Evolutionary conservation across 805 yeast species (phyloP), one percentile per base, ranked within the genome.

Genomic region (Jamesozyma jinghongensis): DNA sequence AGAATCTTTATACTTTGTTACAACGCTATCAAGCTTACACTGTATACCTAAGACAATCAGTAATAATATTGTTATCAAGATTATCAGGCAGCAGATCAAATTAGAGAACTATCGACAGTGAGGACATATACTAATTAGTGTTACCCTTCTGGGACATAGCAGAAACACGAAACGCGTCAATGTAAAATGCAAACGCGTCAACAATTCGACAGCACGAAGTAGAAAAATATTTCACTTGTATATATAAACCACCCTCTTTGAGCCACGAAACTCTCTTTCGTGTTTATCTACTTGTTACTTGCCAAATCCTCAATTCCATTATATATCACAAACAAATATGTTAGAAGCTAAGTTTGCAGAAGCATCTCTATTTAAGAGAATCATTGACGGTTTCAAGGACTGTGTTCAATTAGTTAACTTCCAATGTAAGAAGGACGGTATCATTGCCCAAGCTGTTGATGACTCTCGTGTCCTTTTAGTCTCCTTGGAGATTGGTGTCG

Each of bases 271-370:
- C n/a, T n/a, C n/a, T 14, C 22, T 28, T 22, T 13, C 19, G 2
- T 32, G 34, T 32, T 14, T 32, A 12, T 29, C 20, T 19, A 14
- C 10, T 34, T 11, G 31, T 6, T 28, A 30, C 39, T 19, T 29
- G 28, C 29, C 26, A 22, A 22, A 22, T 10, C 6, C 26, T 7
- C 10, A 7, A 22, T 22, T 7, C 26, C 26, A n/a, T 14, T 11
- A 27, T 29, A 32, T 19, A 34, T 19, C 26, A 14, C 10, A 10
- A 22, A 16, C 25, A 35, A 62, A 31, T 50, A 92, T 92, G 97
- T 78, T 92, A 69, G 98, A 92, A 77, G 97, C 95, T 52, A 88
- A 87, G 71, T 85, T 92, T 53, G 90, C 83, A 55, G 88, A 87
- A 70, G 95, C 97, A 40, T 74, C 88, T 43, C 75, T 87, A 50